phyloP scores from a whole-genome alignment of 2,329 filamentous ascomycete species.

The Fusarium tjaetaba region DNA sequence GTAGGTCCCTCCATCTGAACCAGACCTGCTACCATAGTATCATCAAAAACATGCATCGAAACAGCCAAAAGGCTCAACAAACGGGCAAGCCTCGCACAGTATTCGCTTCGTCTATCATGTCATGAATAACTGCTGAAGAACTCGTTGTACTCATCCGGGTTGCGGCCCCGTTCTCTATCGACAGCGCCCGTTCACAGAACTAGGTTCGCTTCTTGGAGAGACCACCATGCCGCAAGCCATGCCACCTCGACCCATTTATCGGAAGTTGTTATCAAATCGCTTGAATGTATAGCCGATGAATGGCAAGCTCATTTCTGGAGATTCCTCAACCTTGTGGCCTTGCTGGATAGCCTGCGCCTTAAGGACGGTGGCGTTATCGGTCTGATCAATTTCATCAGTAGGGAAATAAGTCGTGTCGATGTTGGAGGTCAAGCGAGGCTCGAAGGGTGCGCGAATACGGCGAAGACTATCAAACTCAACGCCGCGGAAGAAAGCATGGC shows the following conservation, averaged over 20 bases:
- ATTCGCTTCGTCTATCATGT: slow-evolving; percentile 3
- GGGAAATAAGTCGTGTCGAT: slow-evolving; percentile 99
- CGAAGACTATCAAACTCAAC: slow-evolving; percentile 95
- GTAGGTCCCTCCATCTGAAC: slow-evolving; percentile 29
- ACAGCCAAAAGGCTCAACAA: neutral
- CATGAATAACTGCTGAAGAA: neutral
- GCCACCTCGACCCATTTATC: slow-evolving; percentile 49
- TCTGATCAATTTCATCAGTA: slow-evolving; percentile 97
- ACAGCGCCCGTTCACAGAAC: slow-evolving; percentile 36
- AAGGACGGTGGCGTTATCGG: slow-evolving; percentile 87
- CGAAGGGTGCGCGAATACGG: slow-evolving; percentile 93
- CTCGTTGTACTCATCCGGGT: slow-evolving; percentile 7
- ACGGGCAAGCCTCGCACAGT: slow-evolving; percentile 1
- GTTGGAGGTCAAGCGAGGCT: slow-evolving; percentile 91
- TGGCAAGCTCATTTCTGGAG: slow-evolving; percentile 93
- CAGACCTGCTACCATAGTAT: slow-evolving; percentile 13
- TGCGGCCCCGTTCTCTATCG: neutral
- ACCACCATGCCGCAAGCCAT: neutral
- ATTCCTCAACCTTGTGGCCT: slow-evolving; percentile 74
- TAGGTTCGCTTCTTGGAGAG: slow-evolving; percentile 2
- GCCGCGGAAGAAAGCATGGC: slow-evolving; percentile 94
- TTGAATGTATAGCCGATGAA: slow-evolving; percentile 81
- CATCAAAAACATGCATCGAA: slow-evolving; percentile 10
- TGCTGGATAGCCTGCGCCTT: slow-evolving; percentile 83
- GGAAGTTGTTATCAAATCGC: slow-evolving; percentile 83